These are phyloP conservation scores for Blastocystis sp. DNA, from an alignment of 352 stramenopile genomes.

Conservation along the genomic window DNA sequence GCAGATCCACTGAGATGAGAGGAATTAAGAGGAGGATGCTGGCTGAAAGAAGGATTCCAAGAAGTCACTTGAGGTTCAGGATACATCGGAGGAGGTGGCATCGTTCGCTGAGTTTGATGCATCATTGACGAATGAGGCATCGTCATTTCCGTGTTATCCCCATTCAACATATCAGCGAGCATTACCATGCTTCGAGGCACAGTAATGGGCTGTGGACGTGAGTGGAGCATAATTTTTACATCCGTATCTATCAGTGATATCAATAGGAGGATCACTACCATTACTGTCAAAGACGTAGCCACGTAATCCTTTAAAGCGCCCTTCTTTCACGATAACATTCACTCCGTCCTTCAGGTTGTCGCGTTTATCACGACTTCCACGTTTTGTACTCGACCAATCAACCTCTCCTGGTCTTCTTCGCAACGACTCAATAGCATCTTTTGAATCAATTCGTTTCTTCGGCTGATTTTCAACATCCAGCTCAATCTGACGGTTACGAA, in stretches of 20 bases:
- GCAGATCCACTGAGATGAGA: neutral
- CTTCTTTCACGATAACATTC: slow-evolving; percentile 27
- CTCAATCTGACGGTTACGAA: slow-evolving; percentile 41
- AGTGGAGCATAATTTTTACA: slow-evolving; percentile 57
- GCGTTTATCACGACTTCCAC: slow-evolving; percentile 20
- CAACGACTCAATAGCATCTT: neutral
- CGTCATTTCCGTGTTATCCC: slow-evolving; percentile 30
- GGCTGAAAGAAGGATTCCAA: neutral
- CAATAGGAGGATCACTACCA: neutral
- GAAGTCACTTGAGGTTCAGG: neutral
- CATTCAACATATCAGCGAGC: neutral
- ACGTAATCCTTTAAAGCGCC: slow-evolving; percentile 16
- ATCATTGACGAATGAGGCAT: neutral
- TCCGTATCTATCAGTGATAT: slow-evolving; percentile 4
- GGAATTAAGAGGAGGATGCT: no score
- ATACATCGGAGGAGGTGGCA: neutral
- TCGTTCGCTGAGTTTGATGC: neutral
- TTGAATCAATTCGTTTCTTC: slow-evolving; percentile 44
- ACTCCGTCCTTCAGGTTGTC: slow-evolving; percentile 38
- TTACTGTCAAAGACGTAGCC: slow-evolving; percentile 52
- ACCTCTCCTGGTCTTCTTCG: neutral
- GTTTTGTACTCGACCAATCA: slow-evolving; percentile 20
- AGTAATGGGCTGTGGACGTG: slow-evolving; percentile 14
- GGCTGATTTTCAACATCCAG: slow-evolving; percentile 7
- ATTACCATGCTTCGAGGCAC: slow-evolving; percentile 9